Evolutionary conservation across 169 alveolate species (phyloP), one percentile per base, ranked within the genome.

Genomic region (Plasmodium gallinaceum): DNA sequence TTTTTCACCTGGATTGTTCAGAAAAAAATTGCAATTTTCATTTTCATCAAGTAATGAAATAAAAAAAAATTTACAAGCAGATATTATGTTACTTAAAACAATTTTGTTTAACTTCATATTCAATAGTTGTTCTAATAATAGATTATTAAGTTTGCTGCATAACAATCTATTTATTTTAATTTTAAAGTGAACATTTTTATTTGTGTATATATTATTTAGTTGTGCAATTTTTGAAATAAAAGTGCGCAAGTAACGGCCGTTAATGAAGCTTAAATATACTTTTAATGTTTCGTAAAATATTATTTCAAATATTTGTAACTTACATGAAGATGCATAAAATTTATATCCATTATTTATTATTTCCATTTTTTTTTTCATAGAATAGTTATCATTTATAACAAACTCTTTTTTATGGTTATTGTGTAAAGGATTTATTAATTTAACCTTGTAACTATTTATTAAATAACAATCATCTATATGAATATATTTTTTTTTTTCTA

Each of bases 401-500:
- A 43, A 12, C 12, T 69, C 61, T 32, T 39, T 58, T 5, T 68
- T 48, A 9, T 60, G 9, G 18, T 52, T n/a, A 26, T 8, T 60
- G 37, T 83, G 80, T 8, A 83, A 54, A 14, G 91, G 74, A 37
- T 83, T 83, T 26, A 68, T 48, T 14, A 83, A 61, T 16, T 83
- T 83, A 10, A 83, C 91, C 9, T 12, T 18, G 52, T 83, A 83
- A 37, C 76, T 68, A 68, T 83, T 69, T 45, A 83, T 60, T 20
- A 83, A 61, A 68, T 83, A 83, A 42, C 39, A 61, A 24, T 83
- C 83, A 51, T 83, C 91, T 22, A 83, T 42, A 66, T 83, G 80
- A 37, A 83, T 54, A 57, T 83, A 83, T 83, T 83, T 83, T 69
- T 83, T 83, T 37, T 83, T 83, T 37, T 83, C 91, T 32, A 83